Percentiles rank a stretch among this genome's conserved stretches.
Conservation (phyloP, 345 rosid genomes). For the Linum lewisii region DNA sequence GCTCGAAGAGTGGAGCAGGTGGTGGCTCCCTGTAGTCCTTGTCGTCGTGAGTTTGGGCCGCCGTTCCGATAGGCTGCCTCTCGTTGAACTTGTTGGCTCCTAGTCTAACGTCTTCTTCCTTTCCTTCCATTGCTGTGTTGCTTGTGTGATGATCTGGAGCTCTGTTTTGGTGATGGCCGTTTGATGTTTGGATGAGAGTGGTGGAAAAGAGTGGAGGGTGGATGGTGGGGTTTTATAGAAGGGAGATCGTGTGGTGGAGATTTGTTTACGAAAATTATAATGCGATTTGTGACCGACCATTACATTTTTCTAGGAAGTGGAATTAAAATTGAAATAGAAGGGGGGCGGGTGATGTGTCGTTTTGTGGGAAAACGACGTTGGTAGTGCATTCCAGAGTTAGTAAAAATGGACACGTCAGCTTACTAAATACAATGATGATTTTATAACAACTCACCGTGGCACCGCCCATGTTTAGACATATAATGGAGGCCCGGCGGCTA, state of each 20-base stretch:
- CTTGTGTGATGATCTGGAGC: neutral
- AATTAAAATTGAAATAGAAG: neutral
- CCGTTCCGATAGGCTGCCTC: slow-evolving; percentile 12
- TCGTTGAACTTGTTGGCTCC: slow-evolving; percentile 12
- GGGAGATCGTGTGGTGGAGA: neutral
- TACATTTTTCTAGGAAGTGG: neutral
- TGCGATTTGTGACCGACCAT: slow-evolving; percentile 1
- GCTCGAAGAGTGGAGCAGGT: slow-evolving; percentile 11
- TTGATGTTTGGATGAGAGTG: neutral
- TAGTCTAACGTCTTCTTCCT: slow-evolving; percentile 7
- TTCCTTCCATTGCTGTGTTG: slow-evolving; percentile 5
- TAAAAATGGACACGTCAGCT: too few species aligned
- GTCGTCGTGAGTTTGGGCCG: slow-evolving; percentile 9
- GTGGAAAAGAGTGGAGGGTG: neutral
- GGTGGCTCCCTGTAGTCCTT: slow-evolving; percentile 12
- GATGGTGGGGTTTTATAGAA: neutral
- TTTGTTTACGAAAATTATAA: neutral
- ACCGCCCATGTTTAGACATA: too few species aligned
- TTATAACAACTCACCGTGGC: too few species aligned
- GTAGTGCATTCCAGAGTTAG: too few species aligned
- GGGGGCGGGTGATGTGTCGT: neutral
- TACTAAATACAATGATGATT: too few species aligned
- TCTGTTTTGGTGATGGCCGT: neutral
- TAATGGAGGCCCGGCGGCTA: too few species aligned
- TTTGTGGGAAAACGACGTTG: neutral